Conservation (phyloP, 208 protist species). For the Trypanosoma lewisi region DNA sequence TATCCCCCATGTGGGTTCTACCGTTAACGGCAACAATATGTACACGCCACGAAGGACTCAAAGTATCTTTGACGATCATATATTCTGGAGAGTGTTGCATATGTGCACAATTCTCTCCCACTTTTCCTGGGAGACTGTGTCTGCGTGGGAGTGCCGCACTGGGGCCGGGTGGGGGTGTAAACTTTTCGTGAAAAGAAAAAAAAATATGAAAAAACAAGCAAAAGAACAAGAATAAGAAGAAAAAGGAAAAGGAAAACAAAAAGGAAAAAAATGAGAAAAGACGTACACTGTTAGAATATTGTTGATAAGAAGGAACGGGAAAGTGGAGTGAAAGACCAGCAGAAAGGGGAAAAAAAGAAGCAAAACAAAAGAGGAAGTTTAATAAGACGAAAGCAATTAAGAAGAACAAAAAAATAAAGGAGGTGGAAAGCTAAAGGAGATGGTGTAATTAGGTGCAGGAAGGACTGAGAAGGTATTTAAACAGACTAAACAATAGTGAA, state of each 20-base stretch:
- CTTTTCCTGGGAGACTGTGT: too few relatives aligned
- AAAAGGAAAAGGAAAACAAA: constrained; percentile 15
- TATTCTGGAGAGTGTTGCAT: too few relatives aligned
- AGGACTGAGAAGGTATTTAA: too few relatives aligned
- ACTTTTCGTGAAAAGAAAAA: background rate
- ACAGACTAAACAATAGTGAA: too few relatives aligned
- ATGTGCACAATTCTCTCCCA: too few relatives aligned
- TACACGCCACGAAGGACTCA: too few relatives aligned
- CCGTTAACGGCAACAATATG: too few relatives aligned
- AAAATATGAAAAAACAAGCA: background rate
- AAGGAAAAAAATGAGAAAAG: constrained; percentile 11
- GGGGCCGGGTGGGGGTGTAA: background rate
- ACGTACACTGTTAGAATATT: background rate
- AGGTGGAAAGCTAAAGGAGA: background rate
- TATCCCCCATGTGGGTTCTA: too few relatives aligned
- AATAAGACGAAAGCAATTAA: constrained; percentile 11
- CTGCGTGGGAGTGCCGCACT: too few relatives aligned
- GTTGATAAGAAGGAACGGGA: background rate
- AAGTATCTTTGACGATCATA: too few relatives aligned
- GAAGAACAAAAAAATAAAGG: constrained; percentile 4
- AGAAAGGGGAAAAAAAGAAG: background rate
- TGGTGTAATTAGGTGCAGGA: too few relatives aligned
- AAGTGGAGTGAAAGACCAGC: background rate
- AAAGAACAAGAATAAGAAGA: constrained; percentile 10
- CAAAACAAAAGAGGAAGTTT: constrained; percentile 1